phyloP scores from a whole-genome alignment of 805 yeast genomes.

The Wickerhamiella siamensis region DNA sequence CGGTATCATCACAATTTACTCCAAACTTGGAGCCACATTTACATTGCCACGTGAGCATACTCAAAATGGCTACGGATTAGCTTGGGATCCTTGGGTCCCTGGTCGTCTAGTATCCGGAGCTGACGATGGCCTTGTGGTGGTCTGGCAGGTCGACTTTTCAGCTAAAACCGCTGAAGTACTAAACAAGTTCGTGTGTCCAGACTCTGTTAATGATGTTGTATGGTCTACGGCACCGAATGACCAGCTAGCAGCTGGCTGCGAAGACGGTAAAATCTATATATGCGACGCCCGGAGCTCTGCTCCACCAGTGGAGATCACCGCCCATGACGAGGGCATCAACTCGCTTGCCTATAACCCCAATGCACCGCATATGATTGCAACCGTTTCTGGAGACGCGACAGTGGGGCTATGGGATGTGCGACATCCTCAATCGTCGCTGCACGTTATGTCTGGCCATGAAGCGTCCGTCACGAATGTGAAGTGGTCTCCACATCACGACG shows the following conservation, averaged over 20 bases:
- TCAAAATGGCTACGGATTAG: constrained; percentile 57
- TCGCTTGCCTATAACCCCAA: constrained; percentile 53
- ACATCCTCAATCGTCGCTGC: constrained; percentile 41
- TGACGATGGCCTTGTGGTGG: constrained; percentile 49
- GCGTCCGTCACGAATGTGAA: constrained; percentile 57
- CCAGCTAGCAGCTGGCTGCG: constrained; percentile 58
- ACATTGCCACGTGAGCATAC: constrained; percentile 29
- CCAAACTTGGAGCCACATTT: background rate
- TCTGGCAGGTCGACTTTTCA: constrained; percentile 44
- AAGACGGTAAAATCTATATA: constrained; percentile 47
- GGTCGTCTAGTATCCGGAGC: constrained; percentile 43
- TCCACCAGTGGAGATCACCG: constrained; percentile 23
- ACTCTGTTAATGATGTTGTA: constrained; percentile 58
- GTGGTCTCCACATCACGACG: constrained; percentile 67
- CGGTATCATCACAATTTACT: constrained; percentile 8
- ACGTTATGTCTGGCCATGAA: constrained; percentile 60
- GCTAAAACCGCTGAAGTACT: background rate
- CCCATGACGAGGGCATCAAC: constrained; percentile 48
- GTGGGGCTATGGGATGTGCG: constrained; percentile 63
- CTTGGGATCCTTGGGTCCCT: constrained; percentile 39
- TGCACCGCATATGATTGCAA: constrained; percentile 41
- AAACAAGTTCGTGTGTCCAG: constrained; percentile 3
- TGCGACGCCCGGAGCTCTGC: constrained; percentile 36
- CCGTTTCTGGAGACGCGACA: constrained; percentile 59
- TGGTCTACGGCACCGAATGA: constrained; percentile 35